Conservation (phyloP, 768 basidiomycete genomes). For the Lactifluus hygrophoroides region DNA sequence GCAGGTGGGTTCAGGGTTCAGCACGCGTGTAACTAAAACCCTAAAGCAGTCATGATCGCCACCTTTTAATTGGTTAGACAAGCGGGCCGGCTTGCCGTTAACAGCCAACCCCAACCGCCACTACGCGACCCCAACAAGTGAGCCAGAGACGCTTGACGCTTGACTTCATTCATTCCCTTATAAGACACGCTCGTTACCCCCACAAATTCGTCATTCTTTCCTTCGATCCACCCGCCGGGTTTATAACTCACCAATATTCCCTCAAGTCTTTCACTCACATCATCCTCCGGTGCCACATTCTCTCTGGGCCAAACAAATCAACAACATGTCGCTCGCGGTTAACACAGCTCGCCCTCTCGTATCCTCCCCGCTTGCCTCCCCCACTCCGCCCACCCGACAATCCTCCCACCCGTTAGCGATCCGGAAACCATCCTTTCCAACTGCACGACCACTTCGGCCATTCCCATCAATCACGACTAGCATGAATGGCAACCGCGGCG, state of each 20-base stretch:
- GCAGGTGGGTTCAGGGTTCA: too few relatives aligned
- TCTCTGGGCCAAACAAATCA: slow-evolving; percentile 31
- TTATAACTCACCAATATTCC: background rate
- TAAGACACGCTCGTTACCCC: slow-evolving; percentile 6
- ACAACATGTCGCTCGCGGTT: slow-evolving; percentile 45
- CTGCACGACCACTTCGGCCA: slow-evolving; percentile 70
- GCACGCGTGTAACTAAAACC: too few relatives aligned
- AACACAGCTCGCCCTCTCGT: slow-evolving; percentile 26
- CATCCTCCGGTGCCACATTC: slow-evolving; percentile 21
- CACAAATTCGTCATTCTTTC: background rate
- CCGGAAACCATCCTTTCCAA: slow-evolving; percentile 41
- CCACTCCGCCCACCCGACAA: background rate
- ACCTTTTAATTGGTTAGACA: too few relatives aligned
- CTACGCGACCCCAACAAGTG: slow-evolving; percentile 8
- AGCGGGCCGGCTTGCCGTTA: background rate
- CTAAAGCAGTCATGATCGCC: too few relatives aligned
- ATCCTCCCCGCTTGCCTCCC: slow-evolving; percentile 19
- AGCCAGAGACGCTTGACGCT: background rate
- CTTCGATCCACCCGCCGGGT: background rate
- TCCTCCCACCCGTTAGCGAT: slow-evolving; percentile 28
- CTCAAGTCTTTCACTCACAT: background rate
- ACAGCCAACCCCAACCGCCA: slow-evolving; percentile 2
- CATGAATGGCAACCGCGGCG: background rate
- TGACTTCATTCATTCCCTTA: slow-evolving; percentile 1
- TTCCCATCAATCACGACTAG: slow-evolving; percentile 54